Percentiles rank a stretch among this genome's conserved stretches.
These are phyloP conservation scores for Cyberlindnera euphorbiae DNA, from an alignment of 805 yeast genomes.

Conservation along the genomic window DNA sequence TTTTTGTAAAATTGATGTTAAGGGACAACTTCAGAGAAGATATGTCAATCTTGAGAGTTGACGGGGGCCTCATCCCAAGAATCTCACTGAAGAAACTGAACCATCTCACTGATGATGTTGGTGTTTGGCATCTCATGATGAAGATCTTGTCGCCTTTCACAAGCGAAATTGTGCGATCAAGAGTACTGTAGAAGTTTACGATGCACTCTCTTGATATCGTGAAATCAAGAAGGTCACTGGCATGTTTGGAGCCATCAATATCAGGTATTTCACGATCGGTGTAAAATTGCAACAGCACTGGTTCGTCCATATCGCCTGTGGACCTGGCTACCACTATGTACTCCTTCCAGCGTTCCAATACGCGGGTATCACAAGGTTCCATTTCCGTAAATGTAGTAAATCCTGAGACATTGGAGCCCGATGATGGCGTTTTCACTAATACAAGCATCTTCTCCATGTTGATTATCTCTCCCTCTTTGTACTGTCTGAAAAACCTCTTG, in stretches of 20 bases:
- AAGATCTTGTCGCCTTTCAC: constrained; percentile 37
- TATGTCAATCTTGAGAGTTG: constrained; percentile 40
- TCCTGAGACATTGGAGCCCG: constrained; percentile 19
- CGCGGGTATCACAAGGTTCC: constrained; percentile 48
- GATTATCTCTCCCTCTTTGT: constrained; percentile 55
- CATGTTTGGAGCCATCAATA: constrained; percentile 11
- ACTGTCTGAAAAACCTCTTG: constrained; percentile 30
- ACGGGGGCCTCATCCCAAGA: constrained; percentile 39
- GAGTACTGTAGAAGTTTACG: constrained; percentile 54
- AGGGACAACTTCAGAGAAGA: constrained; percentile 34
- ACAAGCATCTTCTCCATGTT: constrained; percentile 68
- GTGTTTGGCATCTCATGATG: constrained; percentile 52
- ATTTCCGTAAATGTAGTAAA: constrained; percentile 41
- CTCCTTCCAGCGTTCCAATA: constrained; percentile 76
- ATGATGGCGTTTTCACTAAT: constrained; percentile 38
- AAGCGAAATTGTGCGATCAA: constrained; percentile 68
- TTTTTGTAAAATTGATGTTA: constrained; percentile 20
- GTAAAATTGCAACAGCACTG: constrained; percentile 62
- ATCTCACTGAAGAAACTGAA: constrained; percentile 48
- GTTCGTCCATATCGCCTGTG: constrained; percentile 46
- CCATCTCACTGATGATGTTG: constrained; percentile 58
- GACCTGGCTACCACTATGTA: constrained; percentile 66
- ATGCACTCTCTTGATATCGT: constrained; percentile 26
- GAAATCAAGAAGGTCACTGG: constrained; percentile 28
- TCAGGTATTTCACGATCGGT: constrained; percentile 36